Evolutionary conservation across 257 asterid genomes (phyloP).

Genomic region (Fraxinus americana): DNA sequence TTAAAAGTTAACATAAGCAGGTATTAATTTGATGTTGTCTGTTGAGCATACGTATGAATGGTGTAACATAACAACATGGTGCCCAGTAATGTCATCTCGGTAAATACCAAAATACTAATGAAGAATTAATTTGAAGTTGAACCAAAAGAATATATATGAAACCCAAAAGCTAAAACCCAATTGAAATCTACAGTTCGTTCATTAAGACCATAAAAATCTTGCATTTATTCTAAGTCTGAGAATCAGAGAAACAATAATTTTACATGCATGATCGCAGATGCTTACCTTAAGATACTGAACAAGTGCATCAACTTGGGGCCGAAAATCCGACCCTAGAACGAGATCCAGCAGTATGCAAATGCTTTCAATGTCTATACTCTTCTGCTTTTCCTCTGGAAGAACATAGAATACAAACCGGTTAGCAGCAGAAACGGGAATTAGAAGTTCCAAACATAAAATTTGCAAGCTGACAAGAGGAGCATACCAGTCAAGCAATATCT

Average conservation of each 20-base stretch:
- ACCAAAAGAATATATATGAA: not conserved
- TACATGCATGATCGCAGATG: slow-evolving; percentile 14
- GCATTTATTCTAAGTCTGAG: not conserved
- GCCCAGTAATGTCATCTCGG: not conserved
- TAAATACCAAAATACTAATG: not conserved
- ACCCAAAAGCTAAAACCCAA: not conserved
- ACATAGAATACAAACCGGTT: slow-evolving; percentile 22
- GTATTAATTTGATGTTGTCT: not conserved
- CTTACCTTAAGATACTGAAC: slow-evolving; percentile 72
- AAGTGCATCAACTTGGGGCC: slow-evolving; percentile 65
- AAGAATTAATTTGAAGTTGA: not conserved
- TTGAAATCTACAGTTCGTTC: not conserved
- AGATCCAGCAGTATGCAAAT: slow-evolving; percentile 70
- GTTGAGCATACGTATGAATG: not conserved
- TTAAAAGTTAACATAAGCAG: not conserved
- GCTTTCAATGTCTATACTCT: slow-evolving; percentile 73
- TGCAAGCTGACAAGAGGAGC: slow-evolving; percentile 9
- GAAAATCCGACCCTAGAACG: slow-evolving; percentile 62
- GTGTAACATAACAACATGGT: not conserved
- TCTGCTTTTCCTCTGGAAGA: slow-evolving; percentile 82
- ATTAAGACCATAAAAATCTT: not conserved
- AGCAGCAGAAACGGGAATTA: not conserved
- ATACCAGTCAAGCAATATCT: slow-evolving; percentile 81
- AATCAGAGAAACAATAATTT: not conserved
- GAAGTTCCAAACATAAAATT: slow-evolving; percentile 7